phyloP scores from a whole-genome alignment of 441 rosid species.

The Erodium texanum region DNA sequence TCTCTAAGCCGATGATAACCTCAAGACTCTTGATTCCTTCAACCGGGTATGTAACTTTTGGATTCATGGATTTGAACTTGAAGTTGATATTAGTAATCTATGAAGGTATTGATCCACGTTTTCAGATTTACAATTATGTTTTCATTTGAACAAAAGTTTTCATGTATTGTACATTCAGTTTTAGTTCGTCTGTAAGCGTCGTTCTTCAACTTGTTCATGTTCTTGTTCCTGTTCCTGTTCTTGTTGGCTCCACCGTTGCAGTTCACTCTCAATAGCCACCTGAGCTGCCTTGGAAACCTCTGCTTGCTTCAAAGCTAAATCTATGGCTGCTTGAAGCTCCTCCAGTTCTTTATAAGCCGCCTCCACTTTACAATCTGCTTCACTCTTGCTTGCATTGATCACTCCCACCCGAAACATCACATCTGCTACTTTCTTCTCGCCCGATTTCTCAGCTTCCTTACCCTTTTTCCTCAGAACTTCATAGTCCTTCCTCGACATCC shows the following conservation, averaged over 20 bases:
- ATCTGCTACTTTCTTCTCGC: conserved; percentile 90
- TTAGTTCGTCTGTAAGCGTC: conserved; percentile 36
- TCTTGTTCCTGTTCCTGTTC: conserved; percentile 32
- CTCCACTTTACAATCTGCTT: conserved; percentile 62
- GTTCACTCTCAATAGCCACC: conserved; percentile 90
- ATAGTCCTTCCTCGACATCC: conserved; percentile 69
- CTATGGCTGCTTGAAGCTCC: conserved; percentile 57
- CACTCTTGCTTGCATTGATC: conserved; percentile 83
- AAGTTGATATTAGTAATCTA: background rate
- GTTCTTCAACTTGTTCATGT: conserved; percentile 66
- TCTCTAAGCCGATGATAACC: no score
- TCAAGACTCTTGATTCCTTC: no score
- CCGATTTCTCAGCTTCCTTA: conserved; percentile 56
- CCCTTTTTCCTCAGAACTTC: conserved; percentile 68
- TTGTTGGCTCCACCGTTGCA: conserved; percentile 75
- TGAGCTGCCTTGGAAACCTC: conserved; percentile 96
- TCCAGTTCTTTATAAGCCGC: conserved; percentile 61
- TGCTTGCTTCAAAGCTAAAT: conserved; percentile 67
- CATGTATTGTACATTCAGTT: no score
- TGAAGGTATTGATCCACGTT: background rate
- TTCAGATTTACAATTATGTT: no score
- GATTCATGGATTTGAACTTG: conserved; percentile 2
- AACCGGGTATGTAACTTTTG: conserved; percentile 11
- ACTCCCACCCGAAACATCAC: conserved; percentile 94
- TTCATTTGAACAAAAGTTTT: no score